phyloP scores from a whole-genome alignment of 495 filamentous ascomycete species.

The Pyrenula massariospora region DNA sequence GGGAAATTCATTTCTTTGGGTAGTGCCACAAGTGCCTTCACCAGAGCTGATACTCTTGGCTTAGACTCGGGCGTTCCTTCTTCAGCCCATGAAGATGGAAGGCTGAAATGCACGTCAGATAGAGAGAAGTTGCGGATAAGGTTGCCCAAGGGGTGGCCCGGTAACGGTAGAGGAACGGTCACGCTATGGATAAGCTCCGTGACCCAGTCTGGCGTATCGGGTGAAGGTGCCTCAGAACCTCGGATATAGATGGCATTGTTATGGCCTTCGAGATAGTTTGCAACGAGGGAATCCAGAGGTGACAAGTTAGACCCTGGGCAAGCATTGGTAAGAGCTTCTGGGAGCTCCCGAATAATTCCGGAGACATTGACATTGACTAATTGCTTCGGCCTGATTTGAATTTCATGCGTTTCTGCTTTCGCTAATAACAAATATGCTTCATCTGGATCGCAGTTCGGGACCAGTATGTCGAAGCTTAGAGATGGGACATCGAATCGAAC shows the following conservation, averaged over 20 bases:
- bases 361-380: conserved; percentile 55
- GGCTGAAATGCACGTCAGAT: conserved; percentile 66
- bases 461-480: conserved; percentile 71
- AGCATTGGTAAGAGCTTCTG: conserved; percentile 50
- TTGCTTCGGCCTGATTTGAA: conserved; percentile 52
- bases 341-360: conserved; percentile 57
- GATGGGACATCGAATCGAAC: conserved; percentile 61
- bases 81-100: conserved; percentile 67
- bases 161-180: conserved; percentile 73
- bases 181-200: conserved; percentile 67
- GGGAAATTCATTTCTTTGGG: conserved; percentile 79
- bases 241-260: conserved; percentile 69
- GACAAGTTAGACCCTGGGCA: conserved; percentile 70
- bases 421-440: conserved; percentile 62
- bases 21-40: conserved; percentile 61
- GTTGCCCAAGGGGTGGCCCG: conserved; percentile 66
- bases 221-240: conserved; percentile 54
- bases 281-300: conserved; percentile 74
- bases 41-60: conserved; percentile 68
- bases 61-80: conserved; percentile 62
- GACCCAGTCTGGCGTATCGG: conserved; percentile 67
- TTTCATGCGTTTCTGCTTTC: conserved; percentile 51
- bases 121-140: conserved; percentile 79
- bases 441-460: conserved; percentile 58
- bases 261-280: conserved; percentile 67